phyloP scores from a whole-genome alignment of 2,329 filamentous ascomycete species.

The Westerdykella aurantiaca region DNA sequence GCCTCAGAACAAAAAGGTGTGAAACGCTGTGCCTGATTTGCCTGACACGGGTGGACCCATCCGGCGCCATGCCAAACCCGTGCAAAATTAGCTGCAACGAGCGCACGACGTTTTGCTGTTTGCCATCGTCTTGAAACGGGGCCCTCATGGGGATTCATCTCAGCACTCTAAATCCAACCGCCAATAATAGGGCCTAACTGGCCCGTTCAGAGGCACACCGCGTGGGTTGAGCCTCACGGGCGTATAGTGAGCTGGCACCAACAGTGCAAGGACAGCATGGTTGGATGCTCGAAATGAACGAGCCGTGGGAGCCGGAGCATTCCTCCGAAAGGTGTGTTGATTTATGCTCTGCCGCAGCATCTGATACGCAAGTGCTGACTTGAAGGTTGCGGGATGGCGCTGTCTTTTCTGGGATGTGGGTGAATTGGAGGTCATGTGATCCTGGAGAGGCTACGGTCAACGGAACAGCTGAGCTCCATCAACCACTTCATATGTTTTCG shows the following conservation, averaged over 20 bases:
- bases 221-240: too few species aligned
- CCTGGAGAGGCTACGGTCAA: too few species aligned
- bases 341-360: too few species aligned
- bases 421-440: too few species aligned
- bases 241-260: constrained; percentile 4
- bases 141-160: constrained; percentile 4
- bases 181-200: not conserved
- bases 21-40: not conserved
- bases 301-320: too few species aligned
- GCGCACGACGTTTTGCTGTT: constrained; percentile 2
- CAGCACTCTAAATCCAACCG: constrained; percentile 3
- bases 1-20: not conserved
- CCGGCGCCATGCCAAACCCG: not conserved
- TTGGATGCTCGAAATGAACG: too few species aligned
- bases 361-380: too few species aligned
- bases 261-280: not conserved
- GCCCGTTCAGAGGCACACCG: not conserved
- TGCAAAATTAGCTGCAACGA: not conserved
- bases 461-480: too few species aligned
- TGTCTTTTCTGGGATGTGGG: too few species aligned
- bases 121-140: constrained; percentile 5
- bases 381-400: too few species aligned
- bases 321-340: too few species aligned
- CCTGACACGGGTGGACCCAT: not conserved
- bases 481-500: too few species aligned